Evolutionary conservation across 371 early-diverging fungal species (phyloP), one percentile per base, ranked within the genome.

Genomic region (Mortierella sp.): DNA sequence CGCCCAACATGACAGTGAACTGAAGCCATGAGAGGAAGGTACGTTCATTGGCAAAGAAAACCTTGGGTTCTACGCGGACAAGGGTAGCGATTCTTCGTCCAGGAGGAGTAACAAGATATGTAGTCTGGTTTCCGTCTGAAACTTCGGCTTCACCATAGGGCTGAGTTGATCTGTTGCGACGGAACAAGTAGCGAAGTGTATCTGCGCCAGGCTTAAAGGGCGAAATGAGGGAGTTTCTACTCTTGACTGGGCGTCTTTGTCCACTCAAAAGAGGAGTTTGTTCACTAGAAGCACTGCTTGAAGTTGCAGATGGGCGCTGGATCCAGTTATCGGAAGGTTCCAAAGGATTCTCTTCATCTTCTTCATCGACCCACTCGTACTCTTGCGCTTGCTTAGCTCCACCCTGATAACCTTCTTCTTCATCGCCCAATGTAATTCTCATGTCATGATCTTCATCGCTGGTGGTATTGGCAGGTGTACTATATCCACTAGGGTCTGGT

Each of bases 41-140:
- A 61, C 99, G 91, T 85, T 99, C 99, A 80, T 99, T 99, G 64
- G 99, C 99, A 89, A 99, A 99, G 85, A 94, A 99, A 17, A 98
- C 99, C 86, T 99, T 99, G 56, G 99, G 99, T 74, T 99, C 99
- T 3, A 99, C 94, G 22, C 99, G 92, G 26, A 96, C 91, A 0
- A 97, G 93, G 0, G 95, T 88, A 0, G 90, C 89, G 32, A 96
- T 92, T 76, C 90, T 92, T 45, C 87, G 86, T 1, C 89, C 89
- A 10, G 89, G 86, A 35, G 87, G 87, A 8, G 86, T 76, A 45
- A 83, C 69, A 26, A 78, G 34, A 83, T 86, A 58, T 64, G 85
- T 69, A 53, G 76, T 66, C 63, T 66, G 61, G 23, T 51, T 49
- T 17, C 56, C 68, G 22, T 35, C 32, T 3, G 28, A 23, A 40